Evolutionary conservation across 1,284 basidiomycete species (phyloP).

Genomic region (Phylloboletellus chloephorus): DNA sequence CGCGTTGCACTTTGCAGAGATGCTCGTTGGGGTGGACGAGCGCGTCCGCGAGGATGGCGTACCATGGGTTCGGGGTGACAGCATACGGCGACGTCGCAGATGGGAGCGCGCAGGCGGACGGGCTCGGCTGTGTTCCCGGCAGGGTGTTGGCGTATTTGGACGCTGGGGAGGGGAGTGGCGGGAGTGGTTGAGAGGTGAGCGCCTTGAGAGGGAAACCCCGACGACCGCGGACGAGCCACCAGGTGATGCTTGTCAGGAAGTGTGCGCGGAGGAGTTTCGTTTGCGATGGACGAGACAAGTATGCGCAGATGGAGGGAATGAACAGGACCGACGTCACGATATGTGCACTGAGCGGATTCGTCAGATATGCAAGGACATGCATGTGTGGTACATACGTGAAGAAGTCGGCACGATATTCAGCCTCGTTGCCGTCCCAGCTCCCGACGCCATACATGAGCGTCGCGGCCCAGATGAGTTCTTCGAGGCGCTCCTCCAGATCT

Average conservation of each 20-base stretch:
- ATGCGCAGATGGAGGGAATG: slow-evolving; percentile 30
- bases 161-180: slow-evolving; percentile 15
- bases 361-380: slow-evolving; percentile 4
- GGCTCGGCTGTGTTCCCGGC: slow-evolving; percentile 35
- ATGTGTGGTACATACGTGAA: slow-evolving; percentile 26
- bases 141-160: slow-evolving; percentile 23
- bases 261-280: slow-evolving; percentile 29
- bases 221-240: slow-evolving; percentile 35
- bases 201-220: slow-evolving; percentile 23
- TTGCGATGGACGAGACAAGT: slow-evolving; percentile 28
- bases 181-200: slow-evolving; percentile 24
- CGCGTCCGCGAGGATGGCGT: slow-evolving; percentile 26
- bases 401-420: slow-evolving; percentile 30
- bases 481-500: slow-evolving; percentile 27
- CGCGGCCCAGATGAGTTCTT: slow-evolving; percentile 31
- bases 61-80: slow-evolving; percentile 29
- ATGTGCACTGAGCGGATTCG: slow-evolving; percentile 35
- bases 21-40: slow-evolving; percentile 52
- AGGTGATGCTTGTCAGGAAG: slow-evolving; percentile 34
- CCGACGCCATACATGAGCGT: slow-evolving; percentile 33
- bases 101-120: slow-evolving; percentile 20
- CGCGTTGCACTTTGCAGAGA: slow-evolving; percentile 53
- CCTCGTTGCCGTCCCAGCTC: slow-evolving; percentile 28
- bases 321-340: slow-evolving; percentile 34
- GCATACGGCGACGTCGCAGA: slow-evolving; percentile 23